Conservation (phyloP, 441 rosid species). For the Pelargonium cotyledonis region DNA sequence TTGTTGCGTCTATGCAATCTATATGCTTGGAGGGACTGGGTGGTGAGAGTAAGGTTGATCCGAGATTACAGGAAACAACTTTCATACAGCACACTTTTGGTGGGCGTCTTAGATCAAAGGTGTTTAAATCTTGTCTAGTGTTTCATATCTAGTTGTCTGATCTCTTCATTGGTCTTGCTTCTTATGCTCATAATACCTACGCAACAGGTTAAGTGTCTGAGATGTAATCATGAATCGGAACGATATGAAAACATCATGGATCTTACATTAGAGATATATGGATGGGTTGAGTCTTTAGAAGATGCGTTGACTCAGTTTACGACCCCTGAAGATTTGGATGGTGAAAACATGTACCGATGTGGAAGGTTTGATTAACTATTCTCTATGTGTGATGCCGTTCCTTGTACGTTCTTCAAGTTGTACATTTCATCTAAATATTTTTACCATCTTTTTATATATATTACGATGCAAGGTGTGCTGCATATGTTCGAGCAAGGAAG, state of each 20-base stretch:
- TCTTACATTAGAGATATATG: slow-evolving; percentile 74
- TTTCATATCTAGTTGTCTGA: not conserved
- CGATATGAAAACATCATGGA: slow-evolving; percentile 83
- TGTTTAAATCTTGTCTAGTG: slow-evolving; percentile 14
- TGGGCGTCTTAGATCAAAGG: slow-evolving; percentile 75
- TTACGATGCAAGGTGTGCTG: slow-evolving; percentile 46
- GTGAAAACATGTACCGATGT: slow-evolving; percentile 88
- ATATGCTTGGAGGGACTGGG: slow-evolving; percentile 76
- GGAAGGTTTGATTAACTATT: slow-evolving; percentile 47
- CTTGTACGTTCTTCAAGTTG: not conserved
- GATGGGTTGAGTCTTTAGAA: slow-evolving; percentile 77
- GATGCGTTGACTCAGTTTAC: slow-evolving; percentile 84
- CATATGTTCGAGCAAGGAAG: slow-evolving; percentile 74
- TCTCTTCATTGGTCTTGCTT: not conserved
- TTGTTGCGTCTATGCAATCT: slow-evolving; percentile 74
- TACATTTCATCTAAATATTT: not conserved
- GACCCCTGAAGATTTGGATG: slow-evolving; percentile 73
- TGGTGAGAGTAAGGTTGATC: slow-evolving; percentile 67
- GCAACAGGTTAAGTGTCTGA: slow-evolving; percentile 65
- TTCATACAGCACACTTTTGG: slow-evolving; percentile 77
- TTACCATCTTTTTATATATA: not conserved
- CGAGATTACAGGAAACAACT: slow-evolving; percentile 72
- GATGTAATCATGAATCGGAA: slow-evolving; percentile 74
- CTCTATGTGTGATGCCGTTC: not conserved
- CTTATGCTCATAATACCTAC: slow-evolving; percentile 2